phyloP scores from a whole-genome alignment of 164 flowering plant genomes.

The Stephania cephalantha region DNA sequence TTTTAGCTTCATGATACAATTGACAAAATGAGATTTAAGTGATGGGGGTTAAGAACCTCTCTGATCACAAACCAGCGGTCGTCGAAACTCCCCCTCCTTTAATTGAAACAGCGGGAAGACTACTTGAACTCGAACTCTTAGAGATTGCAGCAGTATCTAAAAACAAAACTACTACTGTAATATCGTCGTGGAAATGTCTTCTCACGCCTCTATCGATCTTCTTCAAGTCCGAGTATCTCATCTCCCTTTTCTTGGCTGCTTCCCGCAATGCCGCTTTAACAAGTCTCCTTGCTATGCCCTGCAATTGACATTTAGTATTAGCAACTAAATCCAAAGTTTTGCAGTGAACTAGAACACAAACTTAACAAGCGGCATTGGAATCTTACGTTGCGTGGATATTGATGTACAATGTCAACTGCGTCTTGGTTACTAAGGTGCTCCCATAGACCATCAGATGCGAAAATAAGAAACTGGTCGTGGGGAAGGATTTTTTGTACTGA shows the following conservation, averaged over 20 bases:
- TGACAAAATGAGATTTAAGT: slow-evolving; percentile 1
- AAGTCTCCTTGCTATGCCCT: slow-evolving; percentile 82
- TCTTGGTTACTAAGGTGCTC: slow-evolving; percentile 91
- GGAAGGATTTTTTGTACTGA: slow-evolving; percentile 52
- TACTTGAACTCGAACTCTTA: slow-evolving; percentile 36
- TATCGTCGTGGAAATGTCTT: slow-evolving; percentile 92
- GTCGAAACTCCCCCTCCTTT: slow-evolving; percentile 33
- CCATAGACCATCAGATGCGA: slow-evolving; percentile 95
- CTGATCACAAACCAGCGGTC: background rate
- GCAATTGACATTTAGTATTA: slow-evolving; percentile 17
- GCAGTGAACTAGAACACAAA: background rate
- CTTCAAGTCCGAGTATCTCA: slow-evolving; percentile 84
- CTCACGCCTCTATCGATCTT: slow-evolving; percentile 79
- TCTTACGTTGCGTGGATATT: slow-evolving; percentile 62
- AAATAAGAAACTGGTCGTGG: slow-evolving; percentile 70
- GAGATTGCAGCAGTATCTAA: slow-evolving; percentile 49
- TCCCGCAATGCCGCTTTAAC: slow-evolving; percentile 65
- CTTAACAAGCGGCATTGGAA: slow-evolving; percentile 2
- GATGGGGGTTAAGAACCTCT: background rate
- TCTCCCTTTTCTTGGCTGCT: slow-evolving; percentile 86
- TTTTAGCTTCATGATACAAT: background rate
- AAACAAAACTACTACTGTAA: slow-evolving; percentile 72
- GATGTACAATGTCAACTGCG: slow-evolving; percentile 75
- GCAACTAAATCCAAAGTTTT: background rate
- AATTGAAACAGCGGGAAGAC: slow-evolving; percentile 43